Base-by-base conservation (phyloP, 768 basidiomycete genomes). In the Agrocybe chaxingu region DNA sequence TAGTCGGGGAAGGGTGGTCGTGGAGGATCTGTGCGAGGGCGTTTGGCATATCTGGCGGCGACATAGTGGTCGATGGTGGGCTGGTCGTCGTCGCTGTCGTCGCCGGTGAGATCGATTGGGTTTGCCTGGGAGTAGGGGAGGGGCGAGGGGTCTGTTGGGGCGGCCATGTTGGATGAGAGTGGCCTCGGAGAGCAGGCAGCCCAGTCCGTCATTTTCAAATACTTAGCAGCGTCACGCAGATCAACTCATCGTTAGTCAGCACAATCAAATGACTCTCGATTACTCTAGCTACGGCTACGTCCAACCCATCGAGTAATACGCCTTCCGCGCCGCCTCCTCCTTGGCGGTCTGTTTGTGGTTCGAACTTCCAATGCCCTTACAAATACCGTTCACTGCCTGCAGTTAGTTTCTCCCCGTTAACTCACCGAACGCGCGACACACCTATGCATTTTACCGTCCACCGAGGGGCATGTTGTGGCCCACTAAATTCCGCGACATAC, bases 301-400 rank as follows among this genome's bases (percentile, higher is more conserved):
- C 87, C 87, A 89, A 32, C 88, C 87, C 85, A 90, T 84, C 7
- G 78, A 76, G 59, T 81, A 79, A 66, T 80, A 88, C 7, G 88
- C 88, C 57, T 81, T 71, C 50, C 79, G 75, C 12, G 88, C 87
- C 0, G 88, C 88, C 49, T 85, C 84, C 59, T 90, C 88, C 64
- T 89, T 90, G 6, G 88, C 88, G 1, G 79, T 66, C 60, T 90
- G 87, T 65, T 90, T 90, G 64, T 74, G 85, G 46, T 74, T 70
- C 29, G 86, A 85, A n/a, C 62, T 65, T 1, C 88, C 89, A 43
- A 71, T 66, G 8, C 88, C 88, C 58, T 82, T 87, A 59, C 71
- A 70, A 51, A 87, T 80, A 1, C 85, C 85, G 57, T 89, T 85
- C 45, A 87, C 89, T 89, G 47, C 35, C 47, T 10, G 48, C 36